Percentiles rank a stretch among this genome's conserved stretches.
These are phyloP conservation scores for Lobosporangium transversale DNA, from an alignment of 192 early-diverging fungal genomes.

Conservation along the genomic window DNA sequence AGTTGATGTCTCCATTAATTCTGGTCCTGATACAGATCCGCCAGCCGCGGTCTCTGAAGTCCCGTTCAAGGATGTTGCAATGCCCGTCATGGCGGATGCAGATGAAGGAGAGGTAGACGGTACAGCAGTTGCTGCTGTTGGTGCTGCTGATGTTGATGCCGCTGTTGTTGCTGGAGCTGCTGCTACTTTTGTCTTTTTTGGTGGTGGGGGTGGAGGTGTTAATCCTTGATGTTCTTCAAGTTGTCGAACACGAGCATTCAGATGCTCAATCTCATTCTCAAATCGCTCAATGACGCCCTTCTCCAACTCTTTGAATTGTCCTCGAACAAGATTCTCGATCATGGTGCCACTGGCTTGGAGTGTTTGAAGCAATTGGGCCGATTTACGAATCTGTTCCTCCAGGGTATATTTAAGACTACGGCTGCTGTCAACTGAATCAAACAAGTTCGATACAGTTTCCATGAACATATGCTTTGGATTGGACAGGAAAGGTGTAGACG, in stretches of 20 bases:
- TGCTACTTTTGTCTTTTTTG: conserved; percentile 16
- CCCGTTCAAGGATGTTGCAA: conserved; percentile 2
- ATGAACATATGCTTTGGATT: conserved; percentile 64
- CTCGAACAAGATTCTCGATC: conserved; percentile 82
- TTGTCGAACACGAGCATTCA: conserved; percentile 39
- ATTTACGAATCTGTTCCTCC: conserved; percentile 81
- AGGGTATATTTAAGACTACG: conserved; percentile 70
- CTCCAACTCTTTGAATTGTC: conserved; percentile 80
- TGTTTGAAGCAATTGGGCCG: conserved; percentile 75
- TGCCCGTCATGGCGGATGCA: conserved; percentile 26
- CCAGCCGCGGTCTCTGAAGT: background rate
- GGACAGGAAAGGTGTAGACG: conserved; percentile 56
- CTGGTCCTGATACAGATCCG: background rate
- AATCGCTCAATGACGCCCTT: conserved; percentile 64
- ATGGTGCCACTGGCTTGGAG: conserved; percentile 76
- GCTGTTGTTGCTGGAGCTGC: background rate
- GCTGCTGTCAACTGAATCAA: conserved; percentile 69
- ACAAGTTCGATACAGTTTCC: conserved; percentile 63
- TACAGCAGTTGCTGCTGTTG: too few species aligned
- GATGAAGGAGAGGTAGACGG: conserved; percentile 10
- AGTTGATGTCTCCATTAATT: background rate
- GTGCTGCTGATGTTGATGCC: background rate
- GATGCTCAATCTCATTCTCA: conserved; percentile 55
- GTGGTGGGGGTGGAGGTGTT: conserved; percentile 46
- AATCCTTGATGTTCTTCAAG: conserved; percentile 48